Conservation (phyloP, 306 rosid genomes). For the Cicer arietinum region DNA sequence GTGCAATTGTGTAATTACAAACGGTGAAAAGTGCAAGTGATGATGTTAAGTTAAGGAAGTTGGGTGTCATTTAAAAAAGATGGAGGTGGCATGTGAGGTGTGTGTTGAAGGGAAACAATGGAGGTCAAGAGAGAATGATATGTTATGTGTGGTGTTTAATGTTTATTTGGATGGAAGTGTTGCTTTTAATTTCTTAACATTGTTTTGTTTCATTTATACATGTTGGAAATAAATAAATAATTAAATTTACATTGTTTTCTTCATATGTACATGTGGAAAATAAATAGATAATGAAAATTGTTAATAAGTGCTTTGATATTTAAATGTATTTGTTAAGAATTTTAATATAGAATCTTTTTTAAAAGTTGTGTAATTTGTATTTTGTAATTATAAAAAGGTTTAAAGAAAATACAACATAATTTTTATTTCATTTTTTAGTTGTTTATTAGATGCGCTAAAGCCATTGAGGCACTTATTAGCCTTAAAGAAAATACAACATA, state of each 20-base stretch:
- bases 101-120: constrained; percentile 29
- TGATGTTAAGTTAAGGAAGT: constrained; percentile 38
- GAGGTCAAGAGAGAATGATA: constrained; percentile 18
- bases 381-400: no score
- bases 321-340: no score
- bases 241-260: constrained; percentile 10
- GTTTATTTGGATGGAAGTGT: not conserved
- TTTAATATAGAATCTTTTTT: no score
- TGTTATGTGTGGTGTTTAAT: not conserved
- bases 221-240: not conserved
- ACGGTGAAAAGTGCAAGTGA: constrained; percentile 18
- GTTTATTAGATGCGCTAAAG: no score
- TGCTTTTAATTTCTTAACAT: constrained; percentile 16
- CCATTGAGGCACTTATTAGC: no score
- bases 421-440: no score
- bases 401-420: no score
- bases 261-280: not conserved
- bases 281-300: not conserved
- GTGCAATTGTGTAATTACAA: constrained; percentile 34
- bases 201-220: constrained; percentile 15
- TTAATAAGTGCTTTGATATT: no score
- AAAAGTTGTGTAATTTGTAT: no score
- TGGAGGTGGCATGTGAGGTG: constrained; percentile 32
- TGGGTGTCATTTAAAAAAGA: constrained; percentile 42
- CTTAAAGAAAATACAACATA: no score